Evolutionary conservation across 2,329 filamentous ascomycete species (phyloP), one percentile per base, ranked within the genome.

Genomic region (Cordyceps fumosorosea): DNA sequence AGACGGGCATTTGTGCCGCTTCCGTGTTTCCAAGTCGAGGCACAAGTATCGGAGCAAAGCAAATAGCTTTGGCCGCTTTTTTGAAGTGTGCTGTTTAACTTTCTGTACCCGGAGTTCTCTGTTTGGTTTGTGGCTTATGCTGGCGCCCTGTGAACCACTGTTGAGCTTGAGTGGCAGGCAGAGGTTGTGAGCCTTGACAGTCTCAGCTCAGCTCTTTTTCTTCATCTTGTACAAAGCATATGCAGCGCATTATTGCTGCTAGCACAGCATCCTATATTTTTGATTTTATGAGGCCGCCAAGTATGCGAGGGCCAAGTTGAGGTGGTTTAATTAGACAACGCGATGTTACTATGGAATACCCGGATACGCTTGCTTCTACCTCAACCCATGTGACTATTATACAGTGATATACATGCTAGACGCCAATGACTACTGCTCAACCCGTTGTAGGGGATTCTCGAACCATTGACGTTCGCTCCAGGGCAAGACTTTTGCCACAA

Each of bases 401-500:
- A 67, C 57, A 62, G 61, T 44, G 32, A 59, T 61, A 42, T 63
- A 26, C 26, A 58, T 32, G 44, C 14, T 60, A 20, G 54, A 24
- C n/a, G 32, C 34, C 40, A 53, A 56, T 56, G 60, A 45, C 34
- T 59, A 56, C 64, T 69, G 42, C 14, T 44, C 48, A 67, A 69
- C n/a, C 65, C 73, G 64, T 68, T 78, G 63, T 3, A 84, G 64
- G 3, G 73, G 74, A 65, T 77, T 80, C 14, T 74, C 72, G 20
- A 88, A 75, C 78, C 80, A 84, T 51, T 74, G 74, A 52, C 80
- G 77, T 69, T 81, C 80, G 12, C 72, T 75, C 70, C 78, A 79
- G 1, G 84, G 83, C 64, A 82, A 77, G 45, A 80, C 75, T n/a
- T 81, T 85, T 65, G 82, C 88, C 45, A 93, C 76, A 2, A 95